Base-by-base conservation (phyloP, 208 protist genomes). In the Leptomonas pyrrhocoris region DNA sequence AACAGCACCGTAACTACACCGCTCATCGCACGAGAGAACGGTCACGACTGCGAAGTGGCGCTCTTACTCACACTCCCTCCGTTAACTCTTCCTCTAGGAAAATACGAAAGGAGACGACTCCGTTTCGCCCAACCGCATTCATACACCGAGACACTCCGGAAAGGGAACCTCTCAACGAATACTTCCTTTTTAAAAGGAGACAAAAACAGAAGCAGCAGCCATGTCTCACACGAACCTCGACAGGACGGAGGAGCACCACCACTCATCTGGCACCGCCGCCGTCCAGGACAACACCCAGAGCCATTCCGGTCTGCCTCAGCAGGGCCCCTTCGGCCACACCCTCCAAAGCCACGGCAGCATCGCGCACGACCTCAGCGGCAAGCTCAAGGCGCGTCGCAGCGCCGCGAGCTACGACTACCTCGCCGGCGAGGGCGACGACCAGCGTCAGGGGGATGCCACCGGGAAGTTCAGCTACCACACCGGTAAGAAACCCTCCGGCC, bases 351-450 rank as follows among this genome's bases (percentile, higher is more conserved):
- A 42, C 55, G 62, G 67, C 43, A 66, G 54, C 55, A 58, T 77
- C 48, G 50, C 63, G 25, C 45, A 65, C 2, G 40, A 43, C 34
- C 19, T 64, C 16, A 59, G 45, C 45, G 57, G 45, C 0, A 42
- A 50, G 30, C 50, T 61, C 3, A 42, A 60, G 46, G 36, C 55
- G 30, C 67, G 54, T 15, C 74, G 74, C 59, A 79, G 68, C 67
- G 18, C 3, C 43, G 49, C n/a, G 42, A 66, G 53, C 55, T 79
- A 79, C 68, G 65, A 79, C 55, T 79, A 79, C 53, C 53, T 79
- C 11, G 43, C 55, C 42, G 46, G 21, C 15, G 5, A 13, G 12
- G 59, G 53, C 6, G 67, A 68, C 27, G 66, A 40, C 12, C 43
- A 60, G 46, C 61, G 67, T 9, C 16, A 0, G 13, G 38, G 30